Evolutionary conservation across 2,329 filamentous ascomycete species (phyloP).

Genomic region (Epichloe brachyelytri): DNA sequence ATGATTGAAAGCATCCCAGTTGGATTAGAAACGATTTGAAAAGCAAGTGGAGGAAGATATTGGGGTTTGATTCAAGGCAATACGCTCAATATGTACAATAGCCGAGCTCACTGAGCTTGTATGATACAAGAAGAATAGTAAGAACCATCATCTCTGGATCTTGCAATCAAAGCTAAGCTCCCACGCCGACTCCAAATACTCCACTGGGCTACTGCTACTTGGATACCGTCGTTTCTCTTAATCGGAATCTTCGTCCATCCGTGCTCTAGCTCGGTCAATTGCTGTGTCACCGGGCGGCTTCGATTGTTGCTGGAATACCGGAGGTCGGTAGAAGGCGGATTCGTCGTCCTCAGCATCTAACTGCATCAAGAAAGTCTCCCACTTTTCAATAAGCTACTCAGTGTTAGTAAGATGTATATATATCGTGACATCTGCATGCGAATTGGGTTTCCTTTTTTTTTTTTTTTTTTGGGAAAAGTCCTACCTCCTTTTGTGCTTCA

Average conservation of each 20-base stretch:
- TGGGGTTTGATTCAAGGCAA: slow-evolving; percentile 1
- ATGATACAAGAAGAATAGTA: slow-evolving; percentile 18
- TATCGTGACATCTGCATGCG: not conserved
- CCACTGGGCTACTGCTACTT: slow-evolving; percentile 4
- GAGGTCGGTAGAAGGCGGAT: slow-evolving; percentile 50
- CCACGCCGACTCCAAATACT: slow-evolving; percentile 2
- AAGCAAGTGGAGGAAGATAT: not conserved
- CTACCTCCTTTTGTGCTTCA: slow-evolving; percentile 95
- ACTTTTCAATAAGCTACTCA: slow-evolving; percentile 61
- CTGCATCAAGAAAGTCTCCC: slow-evolving; percentile 97
- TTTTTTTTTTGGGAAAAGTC: slow-evolving; percentile 11
- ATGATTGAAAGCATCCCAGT: not conserved
- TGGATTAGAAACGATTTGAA: not conserved
- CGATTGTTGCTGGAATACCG: slow-evolving; percentile 38
- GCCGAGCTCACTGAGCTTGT: slow-evolving; percentile 19
- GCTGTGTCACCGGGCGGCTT: slow-evolving; percentile 44
- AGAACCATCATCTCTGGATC: slow-evolving; percentile 15
- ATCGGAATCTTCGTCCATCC: slow-evolving; percentile 44
- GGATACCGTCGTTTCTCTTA: slow-evolving; percentile 19
- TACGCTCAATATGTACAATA: slow-evolving; percentile 22
- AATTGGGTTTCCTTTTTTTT: too few relatives aligned
- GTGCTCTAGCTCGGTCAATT: slow-evolving; percentile 44
- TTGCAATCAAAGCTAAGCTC: slow-evolving; percentile 4
- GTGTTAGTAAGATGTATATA: not conserved
- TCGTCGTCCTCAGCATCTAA: slow-evolving; percentile 88